These are phyloP conservation scores for Penicillium palitans DNA, from an alignment of 2,329 filamentous ascomycete genomes.

Conservation along the genomic window DNA sequence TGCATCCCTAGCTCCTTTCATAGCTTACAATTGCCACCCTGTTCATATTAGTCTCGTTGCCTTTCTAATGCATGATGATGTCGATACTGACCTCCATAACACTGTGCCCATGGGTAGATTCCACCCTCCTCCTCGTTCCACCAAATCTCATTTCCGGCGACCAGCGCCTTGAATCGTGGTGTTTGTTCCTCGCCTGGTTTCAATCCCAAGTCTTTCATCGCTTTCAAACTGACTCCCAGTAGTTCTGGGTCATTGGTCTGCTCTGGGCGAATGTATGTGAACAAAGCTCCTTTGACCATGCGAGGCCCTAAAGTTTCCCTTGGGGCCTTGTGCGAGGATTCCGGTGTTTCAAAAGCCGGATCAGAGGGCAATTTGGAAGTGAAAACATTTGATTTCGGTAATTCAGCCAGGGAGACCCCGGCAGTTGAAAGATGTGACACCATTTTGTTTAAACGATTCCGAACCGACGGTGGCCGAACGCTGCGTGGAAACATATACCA, in stretches of 20 bases:
- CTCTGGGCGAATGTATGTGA: slow-evolving; percentile 87
- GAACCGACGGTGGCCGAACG: slow-evolving; percentile 11
- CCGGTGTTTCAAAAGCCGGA: slow-evolving; percentile 73
- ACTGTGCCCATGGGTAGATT: slow-evolving; percentile 98
- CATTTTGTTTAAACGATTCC: slow-evolving; percentile 47
- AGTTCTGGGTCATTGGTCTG: slow-evolving; percentile 71
- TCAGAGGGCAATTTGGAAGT: slow-evolving; percentile 73
- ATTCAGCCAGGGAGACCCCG: slow-evolving; percentile 46
- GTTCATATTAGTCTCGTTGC: slow-evolving; percentile 4
- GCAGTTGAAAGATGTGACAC: slow-evolving; percentile 42
- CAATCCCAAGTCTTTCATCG: slow-evolving; percentile 79
- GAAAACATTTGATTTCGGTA: slow-evolving; percentile 66
- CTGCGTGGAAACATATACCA: slow-evolving; percentile 29
- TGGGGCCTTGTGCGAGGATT: slow-evolving; percentile 76
- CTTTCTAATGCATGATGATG: slow-evolving; percentile 29
- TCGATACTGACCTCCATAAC: slow-evolving; percentile 77
- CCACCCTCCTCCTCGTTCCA: slow-evolving; percentile 72
- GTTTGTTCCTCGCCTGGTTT: slow-evolving; percentile 65
- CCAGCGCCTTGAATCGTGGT: slow-evolving; percentile 72
- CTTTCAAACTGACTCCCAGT: slow-evolving; percentile 74
- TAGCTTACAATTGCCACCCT: slow-evolving; percentile 54
- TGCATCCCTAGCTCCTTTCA: neutral
- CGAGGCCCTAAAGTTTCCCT: slow-evolving; percentile 75
- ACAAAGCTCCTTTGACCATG: slow-evolving; percentile 79
- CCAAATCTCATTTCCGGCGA: slow-evolving; percentile 78